Conservation (phyloP, 257 asterid genomes). For the Solanum tarijense region DNA sequence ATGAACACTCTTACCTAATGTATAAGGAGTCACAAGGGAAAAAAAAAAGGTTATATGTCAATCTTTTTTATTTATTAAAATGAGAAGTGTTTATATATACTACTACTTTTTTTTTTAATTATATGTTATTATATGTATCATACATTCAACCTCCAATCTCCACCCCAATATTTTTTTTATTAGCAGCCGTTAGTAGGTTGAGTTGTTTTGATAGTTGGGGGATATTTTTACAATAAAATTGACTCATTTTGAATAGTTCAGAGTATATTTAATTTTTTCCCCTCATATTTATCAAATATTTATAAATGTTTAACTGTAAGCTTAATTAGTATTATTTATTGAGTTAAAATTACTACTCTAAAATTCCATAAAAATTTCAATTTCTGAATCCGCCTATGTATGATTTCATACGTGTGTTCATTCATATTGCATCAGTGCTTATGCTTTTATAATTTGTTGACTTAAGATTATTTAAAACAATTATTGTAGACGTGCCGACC, state of each 20-base stretch:
- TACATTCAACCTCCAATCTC: neutral
- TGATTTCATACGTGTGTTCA: neutral
- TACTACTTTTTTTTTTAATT: too few relatives aligned
- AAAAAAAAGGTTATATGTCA: too few relatives aligned
- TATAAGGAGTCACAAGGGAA: neutral
- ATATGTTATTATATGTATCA: neutral
- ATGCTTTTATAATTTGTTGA: neutral
- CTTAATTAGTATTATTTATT: neutral
- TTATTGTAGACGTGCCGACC: neutral
- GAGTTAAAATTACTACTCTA: neutral
- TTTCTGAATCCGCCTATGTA: rapidly evolving
- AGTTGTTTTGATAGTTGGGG: neutral
- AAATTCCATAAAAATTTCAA: rapidly evolving
- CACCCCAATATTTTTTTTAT: neutral
- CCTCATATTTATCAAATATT: neutral
- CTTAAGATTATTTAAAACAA: neutral
- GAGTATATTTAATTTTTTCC: rapidly evolving
- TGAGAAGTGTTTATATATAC: neutral
- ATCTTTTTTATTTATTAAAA: neutral
- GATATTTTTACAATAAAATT: neutral
- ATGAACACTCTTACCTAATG: neutral
- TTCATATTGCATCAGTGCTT: neutral
- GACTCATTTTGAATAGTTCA: neutral
- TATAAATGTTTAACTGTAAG: neutral
- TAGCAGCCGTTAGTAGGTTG: neutral